Conservation (phyloP, 306 rosid genomes). For the Notholithocarpus densiflorus region DNA sequence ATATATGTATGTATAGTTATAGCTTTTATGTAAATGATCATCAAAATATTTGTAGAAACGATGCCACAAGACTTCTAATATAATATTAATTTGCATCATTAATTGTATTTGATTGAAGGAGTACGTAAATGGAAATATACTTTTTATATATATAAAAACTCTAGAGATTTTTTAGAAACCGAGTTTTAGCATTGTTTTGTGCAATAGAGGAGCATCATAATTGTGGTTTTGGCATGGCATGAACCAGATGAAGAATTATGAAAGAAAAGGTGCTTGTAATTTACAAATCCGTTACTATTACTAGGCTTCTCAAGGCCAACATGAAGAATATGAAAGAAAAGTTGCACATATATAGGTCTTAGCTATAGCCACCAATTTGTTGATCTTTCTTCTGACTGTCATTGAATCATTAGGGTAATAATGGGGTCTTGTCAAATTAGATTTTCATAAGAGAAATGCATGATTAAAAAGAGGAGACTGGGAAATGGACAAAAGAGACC, state of each 20-base stretch:
- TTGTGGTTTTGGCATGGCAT: background rate
- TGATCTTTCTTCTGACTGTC: constrained; percentile 21
- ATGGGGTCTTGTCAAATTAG: constrained; percentile 32
- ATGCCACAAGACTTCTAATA: too few relatives aligned
- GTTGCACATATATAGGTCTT: background rate
- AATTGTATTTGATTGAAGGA: too few relatives aligned
- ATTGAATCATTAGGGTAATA: constrained; percentile 35
- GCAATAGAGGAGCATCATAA: too few relatives aligned
- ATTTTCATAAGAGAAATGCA: background rate
- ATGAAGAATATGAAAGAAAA: constrained; percentile 27
- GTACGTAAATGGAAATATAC: too few relatives aligned
- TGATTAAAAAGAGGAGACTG: background rate
- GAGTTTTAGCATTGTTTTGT: background rate
- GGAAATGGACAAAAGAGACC: constrained; percentile 9
- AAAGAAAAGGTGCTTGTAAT: background rate
- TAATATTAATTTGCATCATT: too few relatives aligned
- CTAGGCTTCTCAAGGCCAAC: constrained; percentile 28
- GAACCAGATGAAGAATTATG: background rate
- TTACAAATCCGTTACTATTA: background rate
- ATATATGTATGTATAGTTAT: background rate
- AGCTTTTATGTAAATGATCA: too few relatives aligned
- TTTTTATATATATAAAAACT: too few relatives aligned
- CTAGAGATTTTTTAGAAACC: background rate
- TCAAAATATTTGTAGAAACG: too few relatives aligned
- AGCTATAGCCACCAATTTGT: constrained; percentile 18